A percentile compares a stretch with the other conserved stretches of the same genome.
phyloP scores from a whole-genome alignment of 2,329 filamentous ascomycete genomes.

The Emydomyces testavorans region DNA sequence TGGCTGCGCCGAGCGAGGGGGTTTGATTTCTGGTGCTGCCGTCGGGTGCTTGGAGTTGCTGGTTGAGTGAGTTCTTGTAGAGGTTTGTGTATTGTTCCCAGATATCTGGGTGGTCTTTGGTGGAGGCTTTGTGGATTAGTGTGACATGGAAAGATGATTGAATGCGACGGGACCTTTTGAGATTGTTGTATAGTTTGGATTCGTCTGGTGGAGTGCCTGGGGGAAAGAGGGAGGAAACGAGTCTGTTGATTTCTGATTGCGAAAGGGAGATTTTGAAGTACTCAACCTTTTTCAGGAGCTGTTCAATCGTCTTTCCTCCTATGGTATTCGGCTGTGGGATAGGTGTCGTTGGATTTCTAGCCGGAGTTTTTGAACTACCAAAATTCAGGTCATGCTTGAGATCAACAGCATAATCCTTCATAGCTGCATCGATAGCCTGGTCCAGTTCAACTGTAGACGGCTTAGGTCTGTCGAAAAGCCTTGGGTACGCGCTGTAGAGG shows the following conservation, averaged over 20 bases:
- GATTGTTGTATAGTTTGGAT: slow-evolving; percentile 60
- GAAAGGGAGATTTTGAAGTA: slow-evolving; percentile 53
- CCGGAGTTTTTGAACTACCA: slow-evolving; percentile 38
- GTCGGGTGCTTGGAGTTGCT: slow-evolving; percentile 19
- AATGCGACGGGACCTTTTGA: slow-evolving; percentile 61
- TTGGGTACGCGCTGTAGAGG: slow-evolving; percentile 66
- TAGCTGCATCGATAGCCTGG: slow-evolving; percentile 60
- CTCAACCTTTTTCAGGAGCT: slow-evolving; percentile 47
- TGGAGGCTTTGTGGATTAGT: slow-evolving; percentile 65
- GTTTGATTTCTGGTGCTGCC: slow-evolving; percentile 21
- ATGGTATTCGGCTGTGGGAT: slow-evolving; percentile 11
- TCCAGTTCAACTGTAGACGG: slow-evolving; percentile 67
- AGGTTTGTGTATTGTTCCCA: slow-evolving; percentile 64
- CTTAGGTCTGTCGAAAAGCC: slow-evolving; percentile 54
- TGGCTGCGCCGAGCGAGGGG: slow-evolving; percentile 27
- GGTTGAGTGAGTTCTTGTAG: slow-evolving; percentile 35
- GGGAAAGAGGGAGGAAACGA: slow-evolving; percentile 61
- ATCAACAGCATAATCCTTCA: slow-evolving; percentile 65
- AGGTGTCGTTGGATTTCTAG: slow-evolving; percentile 17
- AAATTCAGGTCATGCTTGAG: slow-evolving; percentile 64
- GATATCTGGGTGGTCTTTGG: slow-evolving; percentile 51
- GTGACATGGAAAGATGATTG: slow-evolving; percentile 90
- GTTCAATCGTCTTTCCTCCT: slow-evolving; percentile 17
- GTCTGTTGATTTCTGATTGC: slow-evolving; percentile 39
- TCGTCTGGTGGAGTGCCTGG: slow-evolving; percentile 41